Evolutionary conservation across 2,329 filamentous ascomycete species (phyloP).

Genomic region (Coniochaeta pulveracea): DNA sequence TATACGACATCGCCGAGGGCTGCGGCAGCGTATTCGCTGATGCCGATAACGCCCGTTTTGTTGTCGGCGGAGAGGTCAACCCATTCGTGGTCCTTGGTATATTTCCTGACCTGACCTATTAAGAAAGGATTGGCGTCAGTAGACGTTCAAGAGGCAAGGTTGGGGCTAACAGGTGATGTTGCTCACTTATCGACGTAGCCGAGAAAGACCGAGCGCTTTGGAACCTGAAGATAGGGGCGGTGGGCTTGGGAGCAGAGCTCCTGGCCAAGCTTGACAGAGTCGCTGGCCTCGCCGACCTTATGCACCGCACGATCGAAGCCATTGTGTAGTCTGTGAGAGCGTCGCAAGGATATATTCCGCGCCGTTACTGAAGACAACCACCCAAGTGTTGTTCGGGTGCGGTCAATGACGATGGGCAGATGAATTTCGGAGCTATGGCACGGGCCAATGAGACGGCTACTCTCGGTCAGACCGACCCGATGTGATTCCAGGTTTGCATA

Average conservation of each 20-base stretch:
- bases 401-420: slow-evolving; percentile 4
- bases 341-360: neutral
- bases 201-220: slow-evolving; percentile 33
- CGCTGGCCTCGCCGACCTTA: slow-evolving; percentile 37
- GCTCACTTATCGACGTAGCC: slow-evolving; percentile 28
- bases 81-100: slow-evolving; percentile 98
- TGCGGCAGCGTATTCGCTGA: slow-evolving; percentile 84
- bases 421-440: neutral
- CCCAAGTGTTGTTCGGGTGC: no score
- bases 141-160: slow-evolving; percentile 14
- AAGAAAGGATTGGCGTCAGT: slow-evolving; percentile 3
- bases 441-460: slow-evolving; percentile 2
- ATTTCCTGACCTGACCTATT: slow-evolving; percentile 63
- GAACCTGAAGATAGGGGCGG: slow-evolving; percentile 24
- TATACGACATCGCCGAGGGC: slow-evolving; percentile 94
- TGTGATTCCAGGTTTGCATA: neutral
- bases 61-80: slow-evolving; percentile 76
- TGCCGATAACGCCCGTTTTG: slow-evolving; percentile 72
- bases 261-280: slow-evolving; percentile 27
- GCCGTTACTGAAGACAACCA: no score
- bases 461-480: neutral
- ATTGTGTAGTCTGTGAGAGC: slow-evolving; percentile 20
- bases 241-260: slow-evolving; percentile 21
- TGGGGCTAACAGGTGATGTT: slow-evolving; percentile 8
- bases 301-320: slow-evolving; percentile 50